Percentiles rank a stretch among this genome's conserved stretches.
These are phyloP conservation scores for Colletotrichum spaethianum DNA, from an alignment of 2,329 filamentous ascomycete species.

Conservation along the genomic window DNA sequence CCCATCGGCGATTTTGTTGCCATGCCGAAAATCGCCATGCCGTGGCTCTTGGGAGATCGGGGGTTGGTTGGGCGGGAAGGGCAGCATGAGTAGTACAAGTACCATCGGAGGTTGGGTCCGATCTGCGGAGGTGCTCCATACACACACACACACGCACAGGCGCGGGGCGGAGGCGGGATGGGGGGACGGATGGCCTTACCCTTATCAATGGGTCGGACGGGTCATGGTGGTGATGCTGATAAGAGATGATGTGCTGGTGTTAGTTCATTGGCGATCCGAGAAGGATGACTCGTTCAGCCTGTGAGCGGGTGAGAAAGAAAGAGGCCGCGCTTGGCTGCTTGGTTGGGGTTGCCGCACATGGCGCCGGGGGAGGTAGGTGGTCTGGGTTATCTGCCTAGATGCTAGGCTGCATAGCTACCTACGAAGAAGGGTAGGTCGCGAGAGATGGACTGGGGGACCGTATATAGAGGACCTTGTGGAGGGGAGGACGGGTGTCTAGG, in stretches of 20 bases:
- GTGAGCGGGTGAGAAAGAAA: not conserved
- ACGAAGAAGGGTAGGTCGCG: not conserved
- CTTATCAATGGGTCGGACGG: not conserved
- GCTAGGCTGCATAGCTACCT: not conserved
- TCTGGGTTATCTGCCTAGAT: not conserved
- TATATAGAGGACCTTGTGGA: not conserved
- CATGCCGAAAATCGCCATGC: conserved; percentile 6
- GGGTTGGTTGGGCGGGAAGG: not conserved
- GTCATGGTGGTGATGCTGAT: not conserved
- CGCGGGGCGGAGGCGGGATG: not conserved
- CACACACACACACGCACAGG: not conserved
- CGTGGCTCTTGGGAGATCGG: not conserved
- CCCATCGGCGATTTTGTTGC: conserved; percentile 2
- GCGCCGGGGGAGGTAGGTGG: not conserved
- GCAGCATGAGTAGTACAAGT: not conserved
- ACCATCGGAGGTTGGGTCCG: conserved; percentile 1
- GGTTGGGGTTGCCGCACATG: conserved; percentile 13
- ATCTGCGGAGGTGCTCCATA: conserved; percentile 13
- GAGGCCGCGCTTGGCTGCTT: not conserved
- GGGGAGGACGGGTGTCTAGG: no score
- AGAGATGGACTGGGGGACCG: not conserved
- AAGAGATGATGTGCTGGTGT: conserved; percentile 19
- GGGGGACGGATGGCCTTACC: not conserved
- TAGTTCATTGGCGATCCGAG: conserved; percentile 10
- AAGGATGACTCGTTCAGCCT: conserved; percentile 12